phyloP scores from a whole-genome alignment of 2,329 filamentous ascomycete species.

The Lachnellula arida region DNA sequence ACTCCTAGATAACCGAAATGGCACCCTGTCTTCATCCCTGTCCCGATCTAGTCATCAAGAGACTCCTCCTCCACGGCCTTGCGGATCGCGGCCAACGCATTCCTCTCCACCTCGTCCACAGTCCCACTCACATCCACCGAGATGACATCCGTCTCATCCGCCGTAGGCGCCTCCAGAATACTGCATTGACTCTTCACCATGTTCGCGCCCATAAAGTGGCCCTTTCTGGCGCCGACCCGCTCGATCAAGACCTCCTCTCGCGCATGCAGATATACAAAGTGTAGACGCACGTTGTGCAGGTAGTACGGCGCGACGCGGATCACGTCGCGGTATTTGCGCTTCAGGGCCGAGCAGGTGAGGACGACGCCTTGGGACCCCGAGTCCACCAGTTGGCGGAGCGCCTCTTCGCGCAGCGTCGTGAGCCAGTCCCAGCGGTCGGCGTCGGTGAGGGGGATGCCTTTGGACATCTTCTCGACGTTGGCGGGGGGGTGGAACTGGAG shows the following conservation, averaged over 20 bases:
- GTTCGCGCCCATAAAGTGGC: constrained; percentile 91
- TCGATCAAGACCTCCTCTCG: constrained; percentile 69
- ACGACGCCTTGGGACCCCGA: constrained; percentile 69
- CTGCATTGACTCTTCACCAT: constrained; percentile 95
- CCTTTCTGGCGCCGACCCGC: constrained; percentile 68
- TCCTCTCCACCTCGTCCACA: constrained; percentile 54
- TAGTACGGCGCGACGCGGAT: constrained; percentile 78
- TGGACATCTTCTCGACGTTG: constrained; percentile 89
- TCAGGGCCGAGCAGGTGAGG: constrained; percentile 91
- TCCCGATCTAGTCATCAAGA: neutral
- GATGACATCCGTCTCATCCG: constrained; percentile 67
- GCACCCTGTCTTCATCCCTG: neutral
- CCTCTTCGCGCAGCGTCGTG: constrained; percentile 66
- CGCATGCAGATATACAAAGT: constrained; percentile 89
- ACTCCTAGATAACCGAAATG: neutral
- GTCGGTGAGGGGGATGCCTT: constrained; percentile 80
- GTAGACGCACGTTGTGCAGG: constrained; percentile 67
- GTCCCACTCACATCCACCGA: constrained; percentile 62
- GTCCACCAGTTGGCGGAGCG: constrained; percentile 46
- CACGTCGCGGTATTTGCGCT: constrained; percentile 94
- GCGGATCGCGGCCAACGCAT: constrained; percentile 53
- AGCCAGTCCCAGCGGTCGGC: constrained; percentile 98
- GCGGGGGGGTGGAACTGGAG: constrained; percentile 65
- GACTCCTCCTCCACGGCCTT: constrained; percentile 15
- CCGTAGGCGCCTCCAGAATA: constrained; percentile 74